These are phyloP conservation scores for Solanum pinnatisectum DNA, from an alignment of 257 asterid genomes.

Conservation along the genomic window DNA sequence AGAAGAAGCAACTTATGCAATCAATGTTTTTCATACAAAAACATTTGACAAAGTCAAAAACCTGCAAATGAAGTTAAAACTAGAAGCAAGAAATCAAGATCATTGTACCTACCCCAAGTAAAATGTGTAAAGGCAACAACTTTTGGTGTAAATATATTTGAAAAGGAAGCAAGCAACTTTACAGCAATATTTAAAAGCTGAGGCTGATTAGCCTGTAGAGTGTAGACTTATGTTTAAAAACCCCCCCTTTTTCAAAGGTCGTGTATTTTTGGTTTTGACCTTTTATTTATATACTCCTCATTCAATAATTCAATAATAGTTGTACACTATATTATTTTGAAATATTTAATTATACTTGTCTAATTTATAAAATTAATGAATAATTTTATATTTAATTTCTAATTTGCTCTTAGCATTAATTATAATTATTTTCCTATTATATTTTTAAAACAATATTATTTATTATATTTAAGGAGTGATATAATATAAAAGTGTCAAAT, in stretches of 20 bases:
- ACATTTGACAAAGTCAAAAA: neutral
- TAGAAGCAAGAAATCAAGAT: neutral
- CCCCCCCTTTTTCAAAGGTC: neutral
- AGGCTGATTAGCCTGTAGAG: neutral
- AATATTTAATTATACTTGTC: no score
- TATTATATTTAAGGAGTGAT: no score
- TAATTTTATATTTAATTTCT: no score
- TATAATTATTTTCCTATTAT: no score
- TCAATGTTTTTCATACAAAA: neutral
- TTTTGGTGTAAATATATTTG: neutral
- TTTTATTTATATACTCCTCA: neutral
- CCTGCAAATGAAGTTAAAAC: neutral
- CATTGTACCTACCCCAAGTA: neutral
- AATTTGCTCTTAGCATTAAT: no score
- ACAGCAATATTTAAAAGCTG: neutral
- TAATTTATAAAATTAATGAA: no score
- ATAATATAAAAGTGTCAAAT: no score
- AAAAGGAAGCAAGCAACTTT: neutral
- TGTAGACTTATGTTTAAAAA: neutral
- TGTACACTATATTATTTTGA: neutral
- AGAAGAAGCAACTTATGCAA: neutral
- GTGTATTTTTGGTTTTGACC: neutral
- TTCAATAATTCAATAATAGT: no score
- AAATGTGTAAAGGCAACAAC: neutral
- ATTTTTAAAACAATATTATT: no score